These are phyloP conservation scores for Rutstroemia sp. DNA, from an alignment of 2,329 filamentous ascomycete species.

Conservation along the genomic window DNA sequence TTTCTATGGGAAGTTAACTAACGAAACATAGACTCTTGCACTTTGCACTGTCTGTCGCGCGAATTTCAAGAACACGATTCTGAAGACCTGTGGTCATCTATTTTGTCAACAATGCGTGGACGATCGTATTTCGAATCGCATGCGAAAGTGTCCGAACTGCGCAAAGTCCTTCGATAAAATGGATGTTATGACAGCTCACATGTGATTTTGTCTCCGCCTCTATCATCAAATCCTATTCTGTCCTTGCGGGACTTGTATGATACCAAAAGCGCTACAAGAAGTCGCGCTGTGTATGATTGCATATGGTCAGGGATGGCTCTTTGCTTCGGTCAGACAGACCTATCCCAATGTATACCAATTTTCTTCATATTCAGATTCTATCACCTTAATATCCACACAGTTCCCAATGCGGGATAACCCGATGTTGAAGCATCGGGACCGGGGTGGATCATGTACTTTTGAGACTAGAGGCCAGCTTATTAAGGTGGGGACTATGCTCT, in stretches of 20 bases:
- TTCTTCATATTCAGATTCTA: constrained; percentile 4
- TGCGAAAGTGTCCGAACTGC: constrained; percentile 93
- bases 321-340: constrained; percentile 11
- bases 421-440: background rate
- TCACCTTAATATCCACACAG: background rate
- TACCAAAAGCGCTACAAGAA: background rate
- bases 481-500: background rate
- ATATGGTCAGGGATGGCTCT: constrained; percentile 18
- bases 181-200: constrained; percentile 73
- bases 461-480: background rate
- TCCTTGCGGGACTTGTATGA: constrained; percentile 8
- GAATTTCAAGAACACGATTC: constrained; percentile 87
- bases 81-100: constrained; percentile 91
- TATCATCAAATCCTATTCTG: constrained; percentile 5
- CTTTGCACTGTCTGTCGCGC: constrained; percentile 89
- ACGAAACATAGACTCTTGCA: constrained; percentile 54
- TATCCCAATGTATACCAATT: constrained; percentile 9
- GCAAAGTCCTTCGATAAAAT: constrained; percentile 84
- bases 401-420: background rate
- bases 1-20: constrained; percentile 23
- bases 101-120: constrained; percentile 91
- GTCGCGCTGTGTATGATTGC: constrained; percentile 26
- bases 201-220: constrained; percentile 27
- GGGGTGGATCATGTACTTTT: constrained; percentile 7
- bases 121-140: constrained; percentile 79